These are phyloP conservation scores for Neocatenulostroma microsporum DNA, from an alignment of 2,329 filamentous ascomycete species.

Conservation along the genomic window DNA sequence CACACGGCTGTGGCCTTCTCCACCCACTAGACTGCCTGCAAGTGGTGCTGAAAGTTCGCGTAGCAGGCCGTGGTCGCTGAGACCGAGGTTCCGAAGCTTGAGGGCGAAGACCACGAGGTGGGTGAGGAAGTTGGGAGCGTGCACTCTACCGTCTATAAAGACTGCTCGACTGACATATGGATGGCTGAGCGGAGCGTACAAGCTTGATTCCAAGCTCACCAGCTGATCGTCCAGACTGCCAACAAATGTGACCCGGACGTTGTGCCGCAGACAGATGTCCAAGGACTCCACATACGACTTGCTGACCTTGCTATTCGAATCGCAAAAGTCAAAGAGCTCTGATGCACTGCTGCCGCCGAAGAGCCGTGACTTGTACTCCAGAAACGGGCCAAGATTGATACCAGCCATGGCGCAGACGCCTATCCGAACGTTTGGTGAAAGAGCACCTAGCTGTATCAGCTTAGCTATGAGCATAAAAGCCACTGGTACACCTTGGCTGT, in stretches of 20 bases:
- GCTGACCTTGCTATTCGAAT: slow-evolving; percentile 72
- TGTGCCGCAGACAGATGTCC: slow-evolving; percentile 65
- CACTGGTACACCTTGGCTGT: slow-evolving; percentile 93
- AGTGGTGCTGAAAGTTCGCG: slow-evolving; percentile 81
- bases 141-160: slow-evolving; percentile 86
- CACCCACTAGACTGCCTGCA: slow-evolving; percentile 82
- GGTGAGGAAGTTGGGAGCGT: slow-evolving; percentile 87
- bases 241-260: slow-evolving; percentile 76
- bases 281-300: slow-evolving; percentile 71
- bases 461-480: slow-evolving; percentile 88
- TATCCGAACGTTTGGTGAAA: slow-evolving; percentile 61
- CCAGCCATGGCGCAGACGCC: slow-evolving; percentile 87
- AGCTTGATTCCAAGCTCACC: slow-evolving; percentile 85
- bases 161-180: slow-evolving; percentile 94
- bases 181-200: slow-evolving; percentile 77
- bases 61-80: slow-evolving; percentile 88
- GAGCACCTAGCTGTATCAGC: slow-evolving; percentile 79
- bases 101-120: slow-evolving; percentile 88
- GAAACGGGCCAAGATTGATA: slow-evolving; percentile 86
- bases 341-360: slow-evolving; percentile 86
- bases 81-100: slow-evolving; percentile 85
- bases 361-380: slow-evolving; percentile 82
- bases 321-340: slow-evolving; percentile 89
- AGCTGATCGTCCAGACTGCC: slow-evolving; percentile 97
- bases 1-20: slow-evolving; percentile 86